phyloP scores from a whole-genome alignment of 1,284 basidiomycete species.

The Ceratobasidium papillatum region DNA sequence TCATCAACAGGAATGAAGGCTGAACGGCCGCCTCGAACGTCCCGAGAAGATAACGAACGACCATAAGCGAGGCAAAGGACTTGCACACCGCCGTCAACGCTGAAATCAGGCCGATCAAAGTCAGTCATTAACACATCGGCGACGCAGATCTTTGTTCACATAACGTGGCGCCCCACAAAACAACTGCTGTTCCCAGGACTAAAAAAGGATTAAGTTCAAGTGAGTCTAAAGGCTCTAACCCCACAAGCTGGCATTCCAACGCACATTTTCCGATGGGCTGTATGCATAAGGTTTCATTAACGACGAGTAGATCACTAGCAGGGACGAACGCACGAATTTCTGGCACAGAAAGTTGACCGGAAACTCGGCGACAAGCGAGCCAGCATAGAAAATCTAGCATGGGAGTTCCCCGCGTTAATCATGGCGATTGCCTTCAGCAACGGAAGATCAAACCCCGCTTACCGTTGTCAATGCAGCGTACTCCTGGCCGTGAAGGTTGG shows the following conservation, averaged over 20 bases:
- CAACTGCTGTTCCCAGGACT: slow-evolving; percentile 43
- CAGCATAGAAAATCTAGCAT: slow-evolving; percentile 39
- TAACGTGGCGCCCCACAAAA: slow-evolving; percentile 35
- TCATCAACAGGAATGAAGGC: slow-evolving; percentile 45
- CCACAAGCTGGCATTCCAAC: neutral
- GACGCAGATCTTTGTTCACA: slow-evolving; percentile 3
- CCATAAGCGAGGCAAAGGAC: slow-evolving; percentile 44
- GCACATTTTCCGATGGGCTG: slow-evolving; percentile 36
- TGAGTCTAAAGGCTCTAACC: slow-evolving; percentile 19
- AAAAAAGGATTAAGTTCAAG: slow-evolving; percentile 41
- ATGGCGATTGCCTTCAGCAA: neutral
- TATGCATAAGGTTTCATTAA: slow-evolving; percentile 8
- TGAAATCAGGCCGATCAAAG: slow-evolving; percentile 15
- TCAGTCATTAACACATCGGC: neutral
- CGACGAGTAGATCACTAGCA: neutral
- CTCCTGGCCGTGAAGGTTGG: slow-evolving; percentile 38
- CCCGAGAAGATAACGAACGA: slow-evolving; percentile 41
- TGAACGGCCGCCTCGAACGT: slow-evolving; percentile 25
- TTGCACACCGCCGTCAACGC: slow-evolving; percentile 44
- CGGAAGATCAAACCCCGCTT: slow-evolving; percentile 10
- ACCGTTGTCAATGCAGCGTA: slow-evolving; percentile 38
- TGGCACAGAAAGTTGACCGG: slow-evolving; percentile 46
- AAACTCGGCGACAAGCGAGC: slow-evolving; percentile 46
- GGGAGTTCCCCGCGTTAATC: neutral
- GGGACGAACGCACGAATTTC: slow-evolving; percentile 39